Percentiles rank a stretch among this genome's conserved stretches.
Evolutionary conservation across 1,284 basidiomycete species (phyloP).

Genomic region (Trichosporon sp.): DNA sequence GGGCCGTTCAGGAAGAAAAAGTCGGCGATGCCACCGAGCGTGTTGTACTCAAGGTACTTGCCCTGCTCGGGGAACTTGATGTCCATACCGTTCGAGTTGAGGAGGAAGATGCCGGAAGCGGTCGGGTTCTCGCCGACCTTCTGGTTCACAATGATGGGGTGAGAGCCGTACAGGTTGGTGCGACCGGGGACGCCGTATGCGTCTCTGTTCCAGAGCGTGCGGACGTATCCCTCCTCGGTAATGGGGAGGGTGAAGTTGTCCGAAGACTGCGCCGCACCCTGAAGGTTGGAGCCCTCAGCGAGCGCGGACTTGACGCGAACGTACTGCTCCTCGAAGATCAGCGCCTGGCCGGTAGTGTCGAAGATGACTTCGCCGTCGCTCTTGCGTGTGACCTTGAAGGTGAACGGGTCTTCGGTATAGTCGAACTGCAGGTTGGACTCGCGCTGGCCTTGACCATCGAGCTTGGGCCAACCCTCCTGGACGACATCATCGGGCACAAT

Average conservation of each 20-base stretch:
- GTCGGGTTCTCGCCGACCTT: slow-evolving; percentile 10
- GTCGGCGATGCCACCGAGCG: slow-evolving; percentile 32
- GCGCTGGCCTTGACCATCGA: slow-evolving; percentile 34
- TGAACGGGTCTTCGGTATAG: slow-evolving; percentile 60
- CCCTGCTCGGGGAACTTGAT: slow-evolving; percentile 24
- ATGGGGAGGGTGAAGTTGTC: slow-evolving; percentile 50
- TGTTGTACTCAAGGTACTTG: slow-evolving; percentile 26
- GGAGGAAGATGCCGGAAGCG: slow-evolving; percentile 48
- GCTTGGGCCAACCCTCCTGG: slow-evolving; percentile 54
- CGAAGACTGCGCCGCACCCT: slow-evolving; percentile 62
- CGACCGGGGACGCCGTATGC: slow-evolving; percentile 12
- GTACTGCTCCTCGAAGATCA: slow-evolving; percentile 77
- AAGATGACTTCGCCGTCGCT: slow-evolving; percentile 57
- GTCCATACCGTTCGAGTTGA: slow-evolving; percentile 38
- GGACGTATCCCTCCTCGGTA: slow-evolving; percentile 43
- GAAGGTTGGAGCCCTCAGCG: slow-evolving; percentile 58
- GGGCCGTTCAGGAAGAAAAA: slow-evolving; percentile 26
- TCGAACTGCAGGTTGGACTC: slow-evolving; percentile 55
- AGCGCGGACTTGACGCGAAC: slow-evolving; percentile 54
- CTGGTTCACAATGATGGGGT: slow-evolving; percentile 26
- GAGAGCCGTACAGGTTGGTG: slow-evolving; percentile 32
- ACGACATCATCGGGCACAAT: slow-evolving; percentile 61
- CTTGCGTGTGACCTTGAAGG: slow-evolving; percentile 67
- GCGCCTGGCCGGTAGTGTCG: slow-evolving; percentile 58
- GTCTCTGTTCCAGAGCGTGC: slow-evolving; percentile 33